Conservation (phyloP, 257 asterid genomes). For the Jacaranda mimosifolia region DNA sequence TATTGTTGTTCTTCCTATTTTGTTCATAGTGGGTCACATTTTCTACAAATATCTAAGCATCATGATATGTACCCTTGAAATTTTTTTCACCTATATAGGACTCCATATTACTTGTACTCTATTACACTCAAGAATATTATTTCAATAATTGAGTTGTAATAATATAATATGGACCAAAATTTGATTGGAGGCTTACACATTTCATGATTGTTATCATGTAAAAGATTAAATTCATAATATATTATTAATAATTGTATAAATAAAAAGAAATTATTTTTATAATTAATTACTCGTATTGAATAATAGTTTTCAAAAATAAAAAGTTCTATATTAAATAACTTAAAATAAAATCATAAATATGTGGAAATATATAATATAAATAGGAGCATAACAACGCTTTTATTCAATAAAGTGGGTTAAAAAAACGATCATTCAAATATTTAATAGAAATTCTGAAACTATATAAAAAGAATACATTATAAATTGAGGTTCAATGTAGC, state of each 20-base stretch:
- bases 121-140: background rate
- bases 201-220: background rate
- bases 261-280: too few species aligned
- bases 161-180: background rate
- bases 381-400: too few species aligned
- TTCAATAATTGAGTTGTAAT: background rate
- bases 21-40: slow-evolving; percentile 11
- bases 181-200: background rate
- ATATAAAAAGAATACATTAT: too few species aligned
- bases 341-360: too few species aligned
- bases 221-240: background rate
- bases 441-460: too few species aligned
- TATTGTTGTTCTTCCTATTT: background rate
- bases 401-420: too few species aligned
- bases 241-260: background rate
- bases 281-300: too few species aligned
- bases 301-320: too few species aligned
- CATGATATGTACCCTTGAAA: background rate
- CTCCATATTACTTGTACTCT: background rate
- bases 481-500: too few species aligned
- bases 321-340: too few species aligned
- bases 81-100: background rate
- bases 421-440: too few species aligned
- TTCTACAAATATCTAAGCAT: slow-evolving; percentile 34
- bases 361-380: too few species aligned